These are phyloP conservation scores for Ophiostoma fasciatum DNA, from an alignment of 2,329 filamentous ascomycete genomes.

Conservation along the genomic window DNA sequence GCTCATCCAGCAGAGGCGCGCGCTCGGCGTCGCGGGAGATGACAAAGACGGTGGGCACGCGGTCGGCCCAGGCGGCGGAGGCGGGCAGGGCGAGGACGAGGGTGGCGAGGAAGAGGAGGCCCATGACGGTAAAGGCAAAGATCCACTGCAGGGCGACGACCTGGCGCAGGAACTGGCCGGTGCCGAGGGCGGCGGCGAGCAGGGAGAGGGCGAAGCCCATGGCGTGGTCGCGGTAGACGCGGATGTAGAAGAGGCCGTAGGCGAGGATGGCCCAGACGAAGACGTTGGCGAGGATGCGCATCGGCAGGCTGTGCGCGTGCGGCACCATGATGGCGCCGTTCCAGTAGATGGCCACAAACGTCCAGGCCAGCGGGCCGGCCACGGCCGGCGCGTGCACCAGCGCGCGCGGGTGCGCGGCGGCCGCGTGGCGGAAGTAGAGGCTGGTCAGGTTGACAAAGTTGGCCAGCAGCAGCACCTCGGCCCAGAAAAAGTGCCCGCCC, in stretches of 20 bases:
- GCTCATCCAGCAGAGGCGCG: constrained; percentile 45
- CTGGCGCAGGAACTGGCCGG: constrained; percentile 60
- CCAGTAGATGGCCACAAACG: constrained; percentile 77
- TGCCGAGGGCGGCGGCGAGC: constrained; percentile 58
- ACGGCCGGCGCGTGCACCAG: constrained; percentile 65
- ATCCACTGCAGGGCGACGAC: constrained; percentile 79
- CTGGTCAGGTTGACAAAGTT: constrained; percentile 71
- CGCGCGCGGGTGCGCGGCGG: constrained; percentile 36
- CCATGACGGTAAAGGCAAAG: constrained; percentile 76
- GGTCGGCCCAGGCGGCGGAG: constrained; percentile 44
- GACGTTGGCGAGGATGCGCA: constrained; percentile 72
- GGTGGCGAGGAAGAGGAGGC: constrained; percentile 54
- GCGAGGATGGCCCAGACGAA: constrained; percentile 74
- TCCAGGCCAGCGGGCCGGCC: constrained; percentile 71
- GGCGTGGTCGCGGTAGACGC: constrained; percentile 53
- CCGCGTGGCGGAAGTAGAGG: constrained; percentile 68
- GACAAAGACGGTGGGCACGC: constrained; percentile 23
- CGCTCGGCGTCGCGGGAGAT: constrained; percentile 35
- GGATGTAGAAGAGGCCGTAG: constrained; percentile 64
- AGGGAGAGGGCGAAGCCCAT: constrained; percentile 69
- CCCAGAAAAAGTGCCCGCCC: constrained; percentile 57
- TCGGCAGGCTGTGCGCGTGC: constrained; percentile 48
- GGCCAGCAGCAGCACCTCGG: constrained; percentile 59
- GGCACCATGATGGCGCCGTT: constrained; percentile 70
- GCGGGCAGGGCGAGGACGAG: constrained; percentile 49